Evolutionary conservation across 2,329 filamentous ascomycete species (phyloP).

Genomic region (Fusarium chaquense): DNA sequence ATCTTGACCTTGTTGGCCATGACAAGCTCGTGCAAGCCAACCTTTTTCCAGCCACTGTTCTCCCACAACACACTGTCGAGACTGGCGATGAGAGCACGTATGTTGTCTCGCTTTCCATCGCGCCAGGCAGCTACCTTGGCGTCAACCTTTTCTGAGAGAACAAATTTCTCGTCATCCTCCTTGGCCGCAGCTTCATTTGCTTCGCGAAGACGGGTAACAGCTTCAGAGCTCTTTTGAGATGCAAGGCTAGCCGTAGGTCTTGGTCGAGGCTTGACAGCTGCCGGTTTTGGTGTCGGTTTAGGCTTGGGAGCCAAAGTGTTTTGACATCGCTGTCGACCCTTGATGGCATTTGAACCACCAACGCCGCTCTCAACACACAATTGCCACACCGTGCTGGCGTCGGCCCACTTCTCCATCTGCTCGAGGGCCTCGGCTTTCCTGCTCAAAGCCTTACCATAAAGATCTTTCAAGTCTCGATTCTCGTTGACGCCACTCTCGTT

Average conservation of each 20-base stretch:
- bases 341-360: slow-evolving; percentile 85
- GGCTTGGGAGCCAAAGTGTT: slow-evolving; percentile 81
- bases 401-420: slow-evolving; percentile 92
- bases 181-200: slow-evolving; percentile 88
- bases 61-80: slow-evolving; percentile 93
- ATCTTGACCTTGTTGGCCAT: slow-evolving; percentile 97
- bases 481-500: slow-evolving; percentile 68
- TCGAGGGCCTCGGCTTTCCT: slow-evolving; percentile 96
- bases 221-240: slow-evolving; percentile 72
- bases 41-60: slow-evolving; percentile 94
- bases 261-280: slow-evolving; percentile 60
- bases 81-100: slow-evolving; percentile 87
- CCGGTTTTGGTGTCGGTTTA: slow-evolving; percentile 59
- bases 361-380: slow-evolving; percentile 85
- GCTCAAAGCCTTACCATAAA: slow-evolving; percentile 92
- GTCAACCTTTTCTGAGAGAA: slow-evolving; percentile 86
- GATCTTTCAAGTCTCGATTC: slow-evolving; percentile 87
- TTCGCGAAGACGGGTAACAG: slow-evolving; percentile 83
- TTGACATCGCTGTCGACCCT: slow-evolving; percentile 90
- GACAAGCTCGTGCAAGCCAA: slow-evolving; percentile 92
- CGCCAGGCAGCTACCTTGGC: slow-evolving; percentile 84
- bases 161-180: slow-evolving; percentile 93
- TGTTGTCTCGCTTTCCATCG: slow-evolving; percentile 90
- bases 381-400: slow-evolving; percentile 85
- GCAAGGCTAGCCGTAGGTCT: slow-evolving; percentile 58